Percentiles rank a stretch among this genome's conserved stretches.
Evolutionary conservation across 495 filamentous ascomycete genomes (phyloP).

Genomic region (Poronia punctata): DNA sequence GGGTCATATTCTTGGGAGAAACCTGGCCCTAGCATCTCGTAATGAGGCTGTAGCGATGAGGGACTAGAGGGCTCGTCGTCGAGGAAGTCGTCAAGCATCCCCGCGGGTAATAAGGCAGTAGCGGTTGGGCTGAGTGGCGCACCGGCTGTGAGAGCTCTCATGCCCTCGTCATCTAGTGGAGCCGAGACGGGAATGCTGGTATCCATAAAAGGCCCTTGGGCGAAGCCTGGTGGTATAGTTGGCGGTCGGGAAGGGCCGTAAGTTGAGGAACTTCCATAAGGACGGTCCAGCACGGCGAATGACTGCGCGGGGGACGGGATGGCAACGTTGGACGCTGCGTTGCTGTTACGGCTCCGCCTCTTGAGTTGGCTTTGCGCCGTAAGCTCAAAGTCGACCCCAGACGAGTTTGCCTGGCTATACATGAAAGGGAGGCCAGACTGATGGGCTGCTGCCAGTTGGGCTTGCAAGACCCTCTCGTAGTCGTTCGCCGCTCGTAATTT

Average conservation of each 20-base stretch:
- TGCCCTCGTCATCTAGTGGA: conserved; percentile 36
- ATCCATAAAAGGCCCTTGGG: conserved; percentile 46
- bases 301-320: conserved; percentile 33
- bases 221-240: conserved; percentile 42
- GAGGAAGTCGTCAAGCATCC: conserved; percentile 61
- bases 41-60: conserved; percentile 23
- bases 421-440: conserved; percentile 26
- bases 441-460: conserved; percentile 20
- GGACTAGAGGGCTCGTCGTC: conserved; percentile 60
- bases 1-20: conserved; percentile 45
- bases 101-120: conserved; percentile 68
- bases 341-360: conserved; percentile 49
- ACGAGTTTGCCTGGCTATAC: conserved; percentile 38
- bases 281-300: conserved; percentile 33
- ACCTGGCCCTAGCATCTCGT: conserved; percentile 23
- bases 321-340: conserved; percentile 43
- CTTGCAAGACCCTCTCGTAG: conserved; percentile 31
- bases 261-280: conserved; percentile 20
- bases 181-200: conserved; percentile 33
- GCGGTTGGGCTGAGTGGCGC: conserved; percentile 79
- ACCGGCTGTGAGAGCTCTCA: conserved; percentile 45
- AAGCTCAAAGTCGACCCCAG: conserved; percentile 44
- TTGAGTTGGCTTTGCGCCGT: conserved; percentile 40
- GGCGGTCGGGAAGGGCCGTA: conserved; percentile 34
- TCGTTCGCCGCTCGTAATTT: conserved; percentile 31